Base-by-base conservation (phyloP, 2,329 filamentous ascomycete species). In the Pezicula neosporulosa region DNA sequence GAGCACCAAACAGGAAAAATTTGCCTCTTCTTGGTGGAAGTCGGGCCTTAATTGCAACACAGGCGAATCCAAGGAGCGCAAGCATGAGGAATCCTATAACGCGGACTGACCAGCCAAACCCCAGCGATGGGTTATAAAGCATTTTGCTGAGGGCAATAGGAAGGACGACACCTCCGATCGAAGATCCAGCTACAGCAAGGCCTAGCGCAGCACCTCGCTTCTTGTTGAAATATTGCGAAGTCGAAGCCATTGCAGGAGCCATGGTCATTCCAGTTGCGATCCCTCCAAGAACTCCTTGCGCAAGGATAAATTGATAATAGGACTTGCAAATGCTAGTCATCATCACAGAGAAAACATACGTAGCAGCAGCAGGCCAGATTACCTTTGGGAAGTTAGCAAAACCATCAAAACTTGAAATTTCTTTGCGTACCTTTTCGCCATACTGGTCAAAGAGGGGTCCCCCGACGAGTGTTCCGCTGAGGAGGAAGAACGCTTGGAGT, bases 361-460 rank as follows among this genome's bases (percentile, higher is more conserved):
- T 13, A 2, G 58, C 39, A 18, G 56, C 45, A 3, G 58, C 36
- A 9, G 61, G 57, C 54, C 56, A 61, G 10, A 64, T 51, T 9
- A 87, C 67, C 50, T 71, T 73, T 27, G 18, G 36, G 51, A 55
- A 9, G 49, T 39, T 19, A 33, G 19, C 4, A 18, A 42, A n/a
- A 13, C n/a, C 52, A 24, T 56, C 9, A 13, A n/a, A n/a, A 8
- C 1, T 12, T 18, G n/a, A 13, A 27, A 18, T 16, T 42, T 15
- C 18, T 6, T 12, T n/a, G 47, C 28, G 5, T 50, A 60, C 60
- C 28, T 76, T 76, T 0, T 83, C 81, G 7, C 86, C 85, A 53
- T 81, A 79, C 49, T 71, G 77, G 61, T 89, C 86, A 58, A 78
- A 86, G 0, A 86, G 44, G 21, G 78, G 80, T 2, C 86, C 85